These are phyloP conservation scores for Leptographium radiaticola DNA, from an alignment of 2,329 filamentous ascomycete species.

Conservation along the genomic window DNA sequence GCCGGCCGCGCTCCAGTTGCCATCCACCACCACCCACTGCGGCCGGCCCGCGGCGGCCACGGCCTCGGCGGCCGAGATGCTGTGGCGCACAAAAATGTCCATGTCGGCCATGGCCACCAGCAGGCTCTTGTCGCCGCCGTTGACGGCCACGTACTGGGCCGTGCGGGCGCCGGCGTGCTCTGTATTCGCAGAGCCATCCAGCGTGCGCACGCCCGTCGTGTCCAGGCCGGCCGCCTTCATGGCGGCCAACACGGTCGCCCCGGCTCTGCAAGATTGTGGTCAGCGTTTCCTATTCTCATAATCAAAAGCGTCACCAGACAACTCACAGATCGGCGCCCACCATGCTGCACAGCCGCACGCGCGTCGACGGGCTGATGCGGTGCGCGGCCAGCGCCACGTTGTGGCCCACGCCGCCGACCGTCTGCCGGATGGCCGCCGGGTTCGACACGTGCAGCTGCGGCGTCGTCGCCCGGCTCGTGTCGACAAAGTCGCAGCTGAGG, in stretches of 20 bases:
- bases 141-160: conserved; percentile 84
- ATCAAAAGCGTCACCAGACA: no score
- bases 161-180: conserved; percentile 48
- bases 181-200: conserved; percentile 26
- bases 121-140: conserved; percentile 70
- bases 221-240: conserved; percentile 53
- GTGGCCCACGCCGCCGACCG: conserved; percentile 79
- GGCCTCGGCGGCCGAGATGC: conserved; percentile 30
- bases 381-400: conserved; percentile 83
- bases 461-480: conserved; percentile 13
- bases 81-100: conserved; percentile 54
- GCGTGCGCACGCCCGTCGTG: conserved; percentile 45
- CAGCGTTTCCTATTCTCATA: no score
- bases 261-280: conserved; percentile 54
- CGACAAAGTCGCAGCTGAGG: conserved; percentile 63
- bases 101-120: conserved; percentile 95
- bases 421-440: conserved; percentile 65
- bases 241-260: conserved; percentile 55
- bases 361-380: conserved; percentile 42
- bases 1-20: conserved; percentile 62
- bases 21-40: conserved; percentile 75
- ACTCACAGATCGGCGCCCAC: conserved; percentile 64
- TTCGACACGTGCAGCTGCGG: conserved; percentile 70
- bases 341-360: conserved; percentile 65
- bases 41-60: conserved; percentile 44